These are phyloP conservation scores for Capronia coronata DNA, from an alignment of 2,329 filamentous ascomycete genomes.

Conservation along the genomic window DNA sequence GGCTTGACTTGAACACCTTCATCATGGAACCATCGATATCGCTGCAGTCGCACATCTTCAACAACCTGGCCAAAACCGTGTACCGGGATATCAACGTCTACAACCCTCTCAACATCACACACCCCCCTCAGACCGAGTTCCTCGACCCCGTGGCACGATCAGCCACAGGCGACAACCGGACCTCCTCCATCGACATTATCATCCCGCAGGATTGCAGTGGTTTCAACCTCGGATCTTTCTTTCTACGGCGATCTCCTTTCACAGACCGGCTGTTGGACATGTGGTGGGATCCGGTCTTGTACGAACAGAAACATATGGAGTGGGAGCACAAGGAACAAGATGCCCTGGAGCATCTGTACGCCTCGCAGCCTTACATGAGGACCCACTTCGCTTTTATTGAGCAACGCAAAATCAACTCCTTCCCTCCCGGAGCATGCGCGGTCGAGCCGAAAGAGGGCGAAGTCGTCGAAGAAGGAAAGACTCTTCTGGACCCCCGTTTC, in stretches of 20 bases:
- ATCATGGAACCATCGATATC: constrained; percentile 95
- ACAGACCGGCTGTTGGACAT: constrained; percentile 86
- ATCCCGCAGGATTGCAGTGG: constrained; percentile 90
- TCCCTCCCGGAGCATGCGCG: constrained; percentile 81
- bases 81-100: constrained; percentile 96
- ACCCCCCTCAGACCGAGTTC: constrained; percentile 67
- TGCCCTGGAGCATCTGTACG: constrained; percentile 85
- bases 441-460: constrained; percentile 9
- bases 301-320: constrained; percentile 97
- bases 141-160: constrained; percentile 71
- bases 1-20: constrained; percentile 94
- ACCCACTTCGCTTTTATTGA: constrained; percentile 82
- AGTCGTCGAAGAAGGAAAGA: constrained; percentile 9
- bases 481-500: constrained; percentile 55
- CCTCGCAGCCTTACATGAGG: constrained; percentile 84
- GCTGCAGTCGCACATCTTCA: constrained; percentile 83
- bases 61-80: constrained; percentile 63
- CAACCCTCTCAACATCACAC: constrained; percentile 89
- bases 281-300: constrained; percentile 97
- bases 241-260: constrained; percentile 78
- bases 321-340: constrained; percentile 99
- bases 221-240: constrained; percentile 96
- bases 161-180: constrained; percentile 66
- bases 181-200: constrained; percentile 76
- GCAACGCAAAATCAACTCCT: constrained; percentile 90